A percentile compares a stretch with the other conserved stretches of the same genome.
phyloP scores from a whole-genome alignment of 2,329 filamentous ascomycete genomes.

The Fusarium brevicatenulatum region DNA sequence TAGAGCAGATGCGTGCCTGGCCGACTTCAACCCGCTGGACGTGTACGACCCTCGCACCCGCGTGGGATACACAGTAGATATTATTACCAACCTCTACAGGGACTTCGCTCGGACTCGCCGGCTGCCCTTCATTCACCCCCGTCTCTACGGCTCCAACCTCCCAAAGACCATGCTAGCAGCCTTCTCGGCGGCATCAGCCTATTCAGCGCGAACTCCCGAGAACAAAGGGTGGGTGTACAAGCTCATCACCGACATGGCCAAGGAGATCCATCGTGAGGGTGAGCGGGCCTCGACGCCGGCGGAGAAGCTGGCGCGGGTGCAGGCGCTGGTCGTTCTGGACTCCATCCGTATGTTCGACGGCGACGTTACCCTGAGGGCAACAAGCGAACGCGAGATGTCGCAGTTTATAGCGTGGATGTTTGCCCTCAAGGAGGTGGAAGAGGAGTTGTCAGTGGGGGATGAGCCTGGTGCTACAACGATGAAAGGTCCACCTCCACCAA shows the following conservation, averaged over 20 bases:
- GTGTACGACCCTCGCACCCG: slow-evolving; percentile 51
- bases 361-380: slow-evolving; percentile 52
- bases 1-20: slow-evolving; percentile 32
- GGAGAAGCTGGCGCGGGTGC: slow-evolving; percentile 56
- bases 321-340: slow-evolving; percentile 56
- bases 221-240: slow-evolving; percentile 55
- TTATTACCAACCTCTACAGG: slow-evolving; percentile 48
- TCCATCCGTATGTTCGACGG: slow-evolving; percentile 57
- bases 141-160: slow-evolving; percentile 53
- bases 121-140: slow-evolving; percentile 56
- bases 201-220: slow-evolving; percentile 49
- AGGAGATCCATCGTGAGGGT: slow-evolving; percentile 51
- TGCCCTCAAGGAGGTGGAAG: slow-evolving; percentile 48
- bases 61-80: slow-evolving; percentile 50
- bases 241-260: slow-evolving; percentile 51
- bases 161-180: slow-evolving; percentile 54
- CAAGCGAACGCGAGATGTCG: slow-evolving; percentile 53
- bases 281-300: slow-evolving; percentile 45
- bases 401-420: slow-evolving; percentile 51
- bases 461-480: slow-evolving; percentile 31
- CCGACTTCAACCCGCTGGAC: slow-evolving; percentile 46
- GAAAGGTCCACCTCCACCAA: slow-evolving; percentile 50
- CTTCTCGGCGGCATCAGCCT: slow-evolving; percentile 54
- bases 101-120: slow-evolving; percentile 50
- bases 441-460: slow-evolving; percentile 49